These are phyloP conservation scores for Magnolia kwangsiensis DNA, from an alignment of 164 flowering plant species.

Conservation along the genomic window DNA sequence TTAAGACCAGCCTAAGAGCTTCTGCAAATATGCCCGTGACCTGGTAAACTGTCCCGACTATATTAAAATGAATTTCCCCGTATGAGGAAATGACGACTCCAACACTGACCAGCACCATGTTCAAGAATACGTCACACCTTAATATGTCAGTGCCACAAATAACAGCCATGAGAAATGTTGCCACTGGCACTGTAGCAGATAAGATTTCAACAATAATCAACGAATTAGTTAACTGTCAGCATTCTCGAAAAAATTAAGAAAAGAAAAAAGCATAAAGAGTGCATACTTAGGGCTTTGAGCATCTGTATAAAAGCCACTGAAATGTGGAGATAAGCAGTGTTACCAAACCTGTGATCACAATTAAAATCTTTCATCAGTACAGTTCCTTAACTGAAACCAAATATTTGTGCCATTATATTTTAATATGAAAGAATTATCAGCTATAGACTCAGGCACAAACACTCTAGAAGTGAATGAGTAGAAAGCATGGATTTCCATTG, in stretches of 20 bases:
- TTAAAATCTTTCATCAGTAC: not conserved
- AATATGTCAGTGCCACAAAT: conserved; percentile 90
- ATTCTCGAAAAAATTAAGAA: not conserved
- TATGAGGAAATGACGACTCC: conserved; percentile 97
- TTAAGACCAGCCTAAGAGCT: conserved; percentile 95
- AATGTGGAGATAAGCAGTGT: conserved; percentile 94
- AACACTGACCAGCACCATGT: conserved; percentile 95
- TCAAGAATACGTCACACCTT: conserved; percentile 90
- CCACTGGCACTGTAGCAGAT: conserved; percentile 89
- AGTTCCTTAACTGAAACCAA: conserved; percentile 2
- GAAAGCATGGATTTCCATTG: no score
- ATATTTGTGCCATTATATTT: not conserved
- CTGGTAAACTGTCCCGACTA: conserved; percentile 92
- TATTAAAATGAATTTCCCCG: conserved; percentile 97
- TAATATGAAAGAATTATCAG: not conserved
- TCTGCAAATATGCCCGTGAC: conserved; percentile 98
- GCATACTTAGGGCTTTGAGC: conserved; percentile 98
- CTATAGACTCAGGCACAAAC: not conserved
- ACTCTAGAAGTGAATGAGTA: no score
- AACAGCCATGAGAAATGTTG: conserved; percentile 94
- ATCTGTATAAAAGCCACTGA: conserved; percentile 99
- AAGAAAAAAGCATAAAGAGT: conserved; percentile 1
- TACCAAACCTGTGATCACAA: conserved; percentile 79
- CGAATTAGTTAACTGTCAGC: not conserved
- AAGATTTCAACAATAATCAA: conserved; percentile 3